Evolutionary conservation across 176 grass and related monocot species (phyloP).

Genomic region (Avena eriantha): DNA sequence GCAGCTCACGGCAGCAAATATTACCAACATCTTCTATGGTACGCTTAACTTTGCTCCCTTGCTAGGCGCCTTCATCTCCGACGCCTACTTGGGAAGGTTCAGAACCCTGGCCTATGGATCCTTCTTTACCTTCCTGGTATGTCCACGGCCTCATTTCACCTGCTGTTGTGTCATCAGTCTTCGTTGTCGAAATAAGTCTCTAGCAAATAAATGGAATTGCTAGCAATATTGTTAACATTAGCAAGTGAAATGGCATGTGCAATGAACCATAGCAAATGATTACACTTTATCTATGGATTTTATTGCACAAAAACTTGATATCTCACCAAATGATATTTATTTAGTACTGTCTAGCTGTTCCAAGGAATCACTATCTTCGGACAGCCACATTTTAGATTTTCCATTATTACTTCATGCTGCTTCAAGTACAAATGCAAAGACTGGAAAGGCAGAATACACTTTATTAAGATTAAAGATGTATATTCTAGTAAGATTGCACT

Average conservation of each 20-base stretch:
- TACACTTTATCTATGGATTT: background rate
- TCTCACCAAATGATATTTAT: background rate
- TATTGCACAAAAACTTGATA: background rate
- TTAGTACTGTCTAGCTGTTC: slow-evolving; percentile 6
- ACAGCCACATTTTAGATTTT: background rate
- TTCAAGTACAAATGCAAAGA: slow-evolving; percentile 14
- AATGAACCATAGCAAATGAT: slow-evolving; percentile 5
- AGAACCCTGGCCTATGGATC: slow-evolving; percentile 49
- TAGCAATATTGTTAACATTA: background rate
- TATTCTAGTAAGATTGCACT: slow-evolving; percentile 1
- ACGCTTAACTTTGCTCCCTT: slow-evolving; percentile 51
- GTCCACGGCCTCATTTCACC: slow-evolving; percentile 31
- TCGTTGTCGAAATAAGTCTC: background rate
- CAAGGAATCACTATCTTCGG: background rate
- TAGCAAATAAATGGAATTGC: background rate
- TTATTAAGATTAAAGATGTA: slow-evolving; percentile 1
- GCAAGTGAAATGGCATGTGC: slow-evolving; percentile 6
- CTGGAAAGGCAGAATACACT: background rate
- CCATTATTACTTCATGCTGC: background rate
- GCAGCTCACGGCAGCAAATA: slow-evolving; percentile 44
- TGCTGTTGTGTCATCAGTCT: background rate
- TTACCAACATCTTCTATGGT: slow-evolving; percentile 53
- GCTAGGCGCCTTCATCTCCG: slow-evolving; percentile 56
- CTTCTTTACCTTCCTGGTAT: slow-evolving; percentile 47
- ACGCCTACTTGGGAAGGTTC: slow-evolving; percentile 61